Percentiles rank a stretch among this genome's conserved stretches.
Evolutionary conservation across 2,329 filamentous ascomycete species (phyloP).

Genomic region (Pleomassaria siparia): DNA sequence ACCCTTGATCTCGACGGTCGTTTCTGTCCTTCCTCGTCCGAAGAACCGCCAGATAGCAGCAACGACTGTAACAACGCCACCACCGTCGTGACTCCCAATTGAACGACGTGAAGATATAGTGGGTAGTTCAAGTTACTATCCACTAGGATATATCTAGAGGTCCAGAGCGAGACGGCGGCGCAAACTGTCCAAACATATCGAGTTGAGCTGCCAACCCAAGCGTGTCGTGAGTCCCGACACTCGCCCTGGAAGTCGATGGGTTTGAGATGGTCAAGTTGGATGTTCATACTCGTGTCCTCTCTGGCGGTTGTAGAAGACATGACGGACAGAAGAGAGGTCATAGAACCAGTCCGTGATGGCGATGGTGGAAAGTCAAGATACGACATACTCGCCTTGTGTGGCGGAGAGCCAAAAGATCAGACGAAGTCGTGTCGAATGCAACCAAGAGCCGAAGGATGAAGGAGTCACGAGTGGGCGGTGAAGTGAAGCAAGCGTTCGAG

Average conservation of each 20-base stretch:
- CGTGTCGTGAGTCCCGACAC: neutral
- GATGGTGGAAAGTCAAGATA: no score
- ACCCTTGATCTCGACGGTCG: neutral
- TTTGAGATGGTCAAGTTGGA: neutral
- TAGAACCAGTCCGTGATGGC: neutral
- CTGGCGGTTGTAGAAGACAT: neutral
- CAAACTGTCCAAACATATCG: constrained; percentile 17
- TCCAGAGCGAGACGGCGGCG: constrained; percentile 21
- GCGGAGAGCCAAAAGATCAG: no score
- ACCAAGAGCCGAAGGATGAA: no score
- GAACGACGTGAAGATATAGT: constrained; percentile 15
- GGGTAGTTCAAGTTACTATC: constrained; percentile 29
- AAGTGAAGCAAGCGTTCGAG: no score
- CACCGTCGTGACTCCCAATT: constrained; percentile 12
- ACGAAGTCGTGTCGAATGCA: no score
- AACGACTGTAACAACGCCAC: neutral
- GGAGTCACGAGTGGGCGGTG: no score
- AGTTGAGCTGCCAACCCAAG: neutral
- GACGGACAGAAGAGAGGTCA: neutral
- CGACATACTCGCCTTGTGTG: neutral
- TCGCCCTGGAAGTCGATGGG: neutral
- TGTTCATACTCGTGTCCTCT: neutral
- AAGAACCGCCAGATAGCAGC: neutral
- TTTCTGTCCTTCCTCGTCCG: neutral
- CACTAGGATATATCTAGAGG: constrained; percentile 22